Percentiles rank a stretch among this genome's conserved stretches.
These are phyloP conservation scores for Coniochaeta pulveracea DNA, from an alignment of 2,329 filamentous ascomycete species.

Conservation along the genomic window DNA sequence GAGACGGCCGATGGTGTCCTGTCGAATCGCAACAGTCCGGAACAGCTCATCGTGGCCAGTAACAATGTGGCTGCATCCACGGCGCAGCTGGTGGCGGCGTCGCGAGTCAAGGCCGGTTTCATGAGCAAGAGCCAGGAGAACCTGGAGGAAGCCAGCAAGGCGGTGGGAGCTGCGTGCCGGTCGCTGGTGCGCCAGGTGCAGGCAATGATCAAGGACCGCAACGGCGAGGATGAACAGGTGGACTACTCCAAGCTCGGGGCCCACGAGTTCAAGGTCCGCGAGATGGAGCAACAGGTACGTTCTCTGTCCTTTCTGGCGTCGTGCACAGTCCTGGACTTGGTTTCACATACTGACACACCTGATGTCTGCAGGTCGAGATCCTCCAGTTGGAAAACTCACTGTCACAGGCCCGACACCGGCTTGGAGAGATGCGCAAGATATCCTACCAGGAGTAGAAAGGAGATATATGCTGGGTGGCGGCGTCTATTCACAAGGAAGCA, in stretches of 20 bases:
- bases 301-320: background rate
- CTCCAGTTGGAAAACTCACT: conserved; percentile 87
- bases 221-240: conserved; percentile 68
- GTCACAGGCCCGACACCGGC: conserved; percentile 62
- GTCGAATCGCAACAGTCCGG: conserved; percentile 80
- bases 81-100: conserved; percentile 90
- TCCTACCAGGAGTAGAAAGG: conserved; percentile 64
- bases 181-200: conserved; percentile 87
- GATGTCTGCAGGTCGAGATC: conserved; percentile 69
- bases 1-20: conserved; percentile 97
- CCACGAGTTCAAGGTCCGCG: conserved; percentile 95
- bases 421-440: conserved; percentile 98
- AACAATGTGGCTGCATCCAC: conserved; percentile 96
- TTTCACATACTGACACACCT: background rate
- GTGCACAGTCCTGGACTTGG: background rate
- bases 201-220: conserved; percentile 80
- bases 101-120: conserved; percentile 92
- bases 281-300: conserved; percentile 98
- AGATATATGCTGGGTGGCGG: too few relatives aligned
- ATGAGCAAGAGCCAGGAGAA: conserved; percentile 95
- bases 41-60: conserved; percentile 94
- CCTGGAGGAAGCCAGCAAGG: conserved; percentile 83
- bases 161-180: conserved; percentile 81
- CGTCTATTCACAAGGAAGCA: too few relatives aligned
- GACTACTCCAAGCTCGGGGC: conserved; percentile 83